Conservation (phyloP, 441 rosid genomes). For the Aquilaria agallochum region DNA sequence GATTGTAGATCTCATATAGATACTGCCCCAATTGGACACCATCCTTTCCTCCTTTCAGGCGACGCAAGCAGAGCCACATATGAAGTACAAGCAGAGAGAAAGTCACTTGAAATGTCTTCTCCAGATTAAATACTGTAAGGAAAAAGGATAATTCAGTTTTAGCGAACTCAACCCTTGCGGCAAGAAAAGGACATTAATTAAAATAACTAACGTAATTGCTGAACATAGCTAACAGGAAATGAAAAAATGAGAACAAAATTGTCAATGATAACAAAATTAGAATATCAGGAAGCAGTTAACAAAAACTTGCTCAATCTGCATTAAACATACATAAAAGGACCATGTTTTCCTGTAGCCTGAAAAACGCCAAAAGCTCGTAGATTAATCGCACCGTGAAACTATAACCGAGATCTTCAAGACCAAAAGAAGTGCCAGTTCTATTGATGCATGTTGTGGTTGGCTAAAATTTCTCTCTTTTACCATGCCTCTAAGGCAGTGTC, state of each 20-base stretch:
- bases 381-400: too few species aligned
- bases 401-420: too few species aligned
- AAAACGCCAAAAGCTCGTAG: too few species aligned
- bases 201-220: not conserved
- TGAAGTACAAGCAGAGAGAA: constrained; percentile 89
- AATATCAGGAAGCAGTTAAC: too few species aligned
- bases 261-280: too few species aligned
- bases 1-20: constrained; percentile 87
- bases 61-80: constrained; percentile 85
- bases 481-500: too few species aligned
- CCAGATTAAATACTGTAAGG: constrained; percentile 83
- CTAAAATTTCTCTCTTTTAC: too few species aligned
- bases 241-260: not conserved
- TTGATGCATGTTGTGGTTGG: too few species aligned
- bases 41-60: constrained; percentile 85
- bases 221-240: not conserved
- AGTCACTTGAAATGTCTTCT: constrained; percentile 84
- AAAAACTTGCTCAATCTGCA: too few species aligned
- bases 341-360: too few species aligned
- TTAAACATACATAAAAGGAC: too few species aligned
- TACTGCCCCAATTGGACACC: constrained; percentile 94
- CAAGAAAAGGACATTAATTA: not conserved
- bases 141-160: constrained; percentile 2
- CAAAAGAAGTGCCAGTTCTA: too few species aligned
- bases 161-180: not conserved